Evolutionary conservation across 2,329 filamentous ascomycete species (phyloP).

Genomic region (Cucurbitaria berberidis): DNA sequence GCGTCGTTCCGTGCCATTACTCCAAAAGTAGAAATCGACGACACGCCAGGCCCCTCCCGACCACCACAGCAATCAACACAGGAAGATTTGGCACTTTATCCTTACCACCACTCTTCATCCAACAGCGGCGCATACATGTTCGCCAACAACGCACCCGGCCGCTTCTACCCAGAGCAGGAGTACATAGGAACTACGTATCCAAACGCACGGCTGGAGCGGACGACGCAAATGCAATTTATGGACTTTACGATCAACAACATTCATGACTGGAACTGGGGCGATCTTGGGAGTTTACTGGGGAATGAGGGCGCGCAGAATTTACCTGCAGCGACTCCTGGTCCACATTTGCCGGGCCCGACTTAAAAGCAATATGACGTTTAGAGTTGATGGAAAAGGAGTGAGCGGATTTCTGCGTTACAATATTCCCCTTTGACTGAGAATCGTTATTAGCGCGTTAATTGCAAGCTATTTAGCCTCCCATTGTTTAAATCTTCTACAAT

Average conservation of each 20-base stretch:
- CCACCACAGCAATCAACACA: conserved; percentile 16
- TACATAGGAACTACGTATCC: conserved; percentile 22
- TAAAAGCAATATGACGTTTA: background rate
- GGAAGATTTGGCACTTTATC: conserved; percentile 20
- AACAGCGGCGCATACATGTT: conserved; percentile 41
- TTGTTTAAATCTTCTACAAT: background rate
- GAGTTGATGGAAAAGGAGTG: background rate
- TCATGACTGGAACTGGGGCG: conserved; percentile 45
- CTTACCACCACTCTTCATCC: conserved; percentile 30
- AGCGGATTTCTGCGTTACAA: background rate
- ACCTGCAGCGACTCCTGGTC: conserved; percentile 8
- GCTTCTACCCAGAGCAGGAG: conserved; percentile 31
- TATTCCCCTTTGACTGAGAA: background rate
- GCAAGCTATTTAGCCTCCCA: background rate
- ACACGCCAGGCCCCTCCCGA: conserved; percentile 6
- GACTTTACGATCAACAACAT: conserved; percentile 46
- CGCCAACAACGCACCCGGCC: conserved; percentile 29
- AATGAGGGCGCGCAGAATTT: conserved; percentile 21
- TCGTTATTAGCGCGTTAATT: background rate
- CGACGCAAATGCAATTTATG: conserved; percentile 44
- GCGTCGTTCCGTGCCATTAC: conserved; percentile 10
- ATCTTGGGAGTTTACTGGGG: conserved; percentile 38
- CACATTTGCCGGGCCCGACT: conserved; percentile 3
- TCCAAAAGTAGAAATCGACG: conserved; percentile 11
- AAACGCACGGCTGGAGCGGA: conserved; percentile 32